Evolutionary conservation across 176 grass and related monocot species (phyloP).

Genomic region (Ananas comosus): DNA sequence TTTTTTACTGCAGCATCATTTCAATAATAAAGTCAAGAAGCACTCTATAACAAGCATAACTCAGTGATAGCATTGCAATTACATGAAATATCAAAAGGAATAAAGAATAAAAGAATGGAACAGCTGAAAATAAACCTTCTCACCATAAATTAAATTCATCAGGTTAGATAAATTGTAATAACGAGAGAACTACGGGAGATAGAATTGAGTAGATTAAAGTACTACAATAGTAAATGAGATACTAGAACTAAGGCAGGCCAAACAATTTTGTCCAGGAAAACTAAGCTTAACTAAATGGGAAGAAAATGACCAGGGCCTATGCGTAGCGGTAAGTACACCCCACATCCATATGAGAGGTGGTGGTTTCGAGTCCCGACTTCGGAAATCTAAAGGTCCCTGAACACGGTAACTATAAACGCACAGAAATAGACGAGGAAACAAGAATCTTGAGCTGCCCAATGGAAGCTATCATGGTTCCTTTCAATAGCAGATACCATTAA

Average conservation of each 20-base stretch:
- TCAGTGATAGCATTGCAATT: not conserved
- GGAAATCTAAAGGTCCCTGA: too few species aligned
- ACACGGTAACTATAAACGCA: too few species aligned
- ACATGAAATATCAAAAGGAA: not conserved
- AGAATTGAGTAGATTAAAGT: not conserved
- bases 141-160: not conserved
- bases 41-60: not conserved
- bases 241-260: not conserved
- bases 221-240: not conserved
- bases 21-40: slow-evolving; percentile 9
- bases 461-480: too few species aligned
- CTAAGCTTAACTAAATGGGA: not conserved
- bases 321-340: too few species aligned
- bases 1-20: slow-evolving; percentile 7
- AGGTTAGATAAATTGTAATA: not conserved
- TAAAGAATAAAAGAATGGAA: not conserved
- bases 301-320: not conserved
- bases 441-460: too few species aligned
- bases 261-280: not conserved
- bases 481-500: too few species aligned
- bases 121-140: not conserved
- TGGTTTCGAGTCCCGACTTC: too few species aligned
- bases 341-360: too few species aligned
- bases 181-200: not conserved
- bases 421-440: too few species aligned